Conservation (phyloP, 2,329 filamentous ascomycete genomes). For the Phialocephala sp. region DNA sequence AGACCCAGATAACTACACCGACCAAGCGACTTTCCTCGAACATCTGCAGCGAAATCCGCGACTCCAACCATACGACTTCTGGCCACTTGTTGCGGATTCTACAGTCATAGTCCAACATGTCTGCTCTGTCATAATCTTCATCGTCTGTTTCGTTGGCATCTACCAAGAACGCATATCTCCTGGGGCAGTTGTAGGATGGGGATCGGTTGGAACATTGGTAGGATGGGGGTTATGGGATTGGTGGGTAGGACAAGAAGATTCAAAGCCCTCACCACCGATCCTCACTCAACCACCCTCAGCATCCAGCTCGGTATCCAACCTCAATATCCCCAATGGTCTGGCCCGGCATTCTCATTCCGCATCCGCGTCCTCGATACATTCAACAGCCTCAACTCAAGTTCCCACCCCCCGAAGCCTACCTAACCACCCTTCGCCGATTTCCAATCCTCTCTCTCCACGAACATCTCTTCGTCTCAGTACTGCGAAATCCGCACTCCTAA, state of each 20-base stretch:
- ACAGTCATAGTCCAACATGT: slow-evolving; percentile 98
- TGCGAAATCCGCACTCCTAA: slow-evolving; percentile 88
- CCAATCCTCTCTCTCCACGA: slow-evolving; percentile 40
- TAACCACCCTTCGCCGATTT: slow-evolving; percentile 40
- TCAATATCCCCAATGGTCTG: slow-evolving; percentile 28
- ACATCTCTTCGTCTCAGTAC: slow-evolving; percentile 75
- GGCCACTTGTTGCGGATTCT: slow-evolving; percentile 92
- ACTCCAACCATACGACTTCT: slow-evolving; percentile 95
- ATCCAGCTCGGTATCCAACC: slow-evolving; percentile 39
- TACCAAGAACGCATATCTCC: slow-evolving; percentile 87
- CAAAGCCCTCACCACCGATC: slow-evolving; percentile 28
- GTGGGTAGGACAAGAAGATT: slow-evolving; percentile 78
- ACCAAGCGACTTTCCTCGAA: slow-evolving; percentile 94
- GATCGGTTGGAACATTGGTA: slow-evolving; percentile 79
- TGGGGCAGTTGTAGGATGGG: slow-evolving; percentile 85
- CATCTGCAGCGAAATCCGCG: slow-evolving; percentile 94
- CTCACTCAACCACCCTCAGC: slow-evolving; percentile 39
- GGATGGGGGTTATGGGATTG: slow-evolving; percentile 93
- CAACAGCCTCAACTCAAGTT: slow-evolving; percentile 40
- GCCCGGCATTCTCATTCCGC: slow-evolving; percentile 54
- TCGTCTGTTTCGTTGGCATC: slow-evolving; percentile 92
- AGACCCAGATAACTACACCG: slow-evolving; percentile 99
- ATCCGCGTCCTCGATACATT: slow-evolving; percentile 62
- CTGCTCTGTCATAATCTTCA: slow-evolving; percentile 91
- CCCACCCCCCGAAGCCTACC: slow-evolving; percentile 35